Evolutionary conservation across 441 rosid genomes (phyloP), one percentile per base, ranked within the genome.

Genomic region (Biscutella laevigata): DNA sequence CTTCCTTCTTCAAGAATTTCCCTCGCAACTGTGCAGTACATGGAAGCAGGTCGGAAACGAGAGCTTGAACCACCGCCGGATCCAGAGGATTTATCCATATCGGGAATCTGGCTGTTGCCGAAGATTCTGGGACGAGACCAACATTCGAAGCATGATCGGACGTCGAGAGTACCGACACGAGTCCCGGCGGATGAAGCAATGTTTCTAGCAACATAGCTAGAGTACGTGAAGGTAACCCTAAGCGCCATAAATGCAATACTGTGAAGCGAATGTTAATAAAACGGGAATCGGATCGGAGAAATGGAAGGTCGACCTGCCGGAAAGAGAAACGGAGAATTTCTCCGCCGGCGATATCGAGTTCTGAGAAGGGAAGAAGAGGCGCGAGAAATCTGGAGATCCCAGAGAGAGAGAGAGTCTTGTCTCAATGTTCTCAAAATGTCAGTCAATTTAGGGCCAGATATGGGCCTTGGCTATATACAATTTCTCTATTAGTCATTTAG

Each of bases 141-240:
- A 47, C 77, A 72, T 30, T 86, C 86, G 21, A 74, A 77, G 59
- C 81, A 61, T 20, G 82, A 46, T 2, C 86, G 76, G 25, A 69
- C 59, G 20, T 74, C 58, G 38, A 68, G 54, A 19, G 71, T 58
- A 19, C 80, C 76, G 11, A 74, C 67, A 17, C 94, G 82, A 16
- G 55, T 41, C 10, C 77, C 66, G 65, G 85, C 77, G 44, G 68
- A 53, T 53, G 78, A 27, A 36, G 78, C 85, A 16, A 86, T 37
- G 70, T 57, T 86, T n/a, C 86, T 79, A 57, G 84, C 89, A 4
- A 81, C 83, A 66, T 81, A 81, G 69, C 78, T 75, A 45, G 98
- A 84, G 78, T 51, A 83, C 29, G 73, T 59, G 45, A 80, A 32
- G 56, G 94, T 84, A 15, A 80, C 82, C 7, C 94, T 83, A 54